Evolutionary conservation across 306 rosid genomes (phyloP), one percentile per base, ranked within the genome.

Genomic region (Trifolium fragiferum): DNA sequence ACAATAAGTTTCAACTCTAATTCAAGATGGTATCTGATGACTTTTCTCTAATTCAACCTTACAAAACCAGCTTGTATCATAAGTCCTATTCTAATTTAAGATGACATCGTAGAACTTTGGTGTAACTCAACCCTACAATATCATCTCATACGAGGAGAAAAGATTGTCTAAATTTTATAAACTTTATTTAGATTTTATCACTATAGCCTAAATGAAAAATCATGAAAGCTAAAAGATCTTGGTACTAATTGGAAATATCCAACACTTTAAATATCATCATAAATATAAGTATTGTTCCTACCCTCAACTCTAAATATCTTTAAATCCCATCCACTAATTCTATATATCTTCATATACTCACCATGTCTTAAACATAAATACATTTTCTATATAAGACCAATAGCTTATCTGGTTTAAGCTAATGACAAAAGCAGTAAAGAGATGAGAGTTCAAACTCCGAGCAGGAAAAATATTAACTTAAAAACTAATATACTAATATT

Each of bases 241-340:
- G 14, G 4, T 19, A 70, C n/a, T 62, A 54, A 62, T 10, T 7
- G 20, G 20, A 59, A 58, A 49, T 49, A 76, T 77, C 38, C 4
- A 76, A 66, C 62, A 65, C 69, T 63, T 72, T 55, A 66, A 70
- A 65, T 72, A 66, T 54, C 61, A 41, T 35, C 3, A 30, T 32
- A 72, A 19, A 67, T n/a, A 72, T n/a, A 72, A 23, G 18, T 40
- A 12, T 32, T 77, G 79, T 30, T 66, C 76, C 75, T 73, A 79
- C 74, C 57, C 44, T 59, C 53, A 25, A 25, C 27, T 2, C 4
- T 30, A 30, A 30, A 30, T 30, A 30, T 58, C 59, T 35, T 63
- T n/a, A 41, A 71, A 27, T 21, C 32, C 41, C 68, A 72, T 43
- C 72, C 60, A 60, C 33, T 46, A 66, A 32, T 50, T 49, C 27